Conservation (phyloP, 257 asterid genomes). For the Penstemon davidsonii region DNA sequence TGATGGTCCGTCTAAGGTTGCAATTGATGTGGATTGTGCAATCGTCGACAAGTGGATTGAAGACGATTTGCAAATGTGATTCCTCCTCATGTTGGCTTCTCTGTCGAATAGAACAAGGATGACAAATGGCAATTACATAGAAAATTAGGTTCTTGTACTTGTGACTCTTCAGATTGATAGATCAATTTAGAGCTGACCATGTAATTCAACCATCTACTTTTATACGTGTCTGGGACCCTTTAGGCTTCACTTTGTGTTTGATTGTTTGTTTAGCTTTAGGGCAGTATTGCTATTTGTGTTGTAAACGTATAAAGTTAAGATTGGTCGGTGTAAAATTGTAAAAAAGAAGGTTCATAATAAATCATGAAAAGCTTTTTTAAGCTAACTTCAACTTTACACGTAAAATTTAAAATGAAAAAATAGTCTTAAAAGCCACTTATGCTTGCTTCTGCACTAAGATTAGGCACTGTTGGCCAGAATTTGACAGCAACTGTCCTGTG, state of each 20-base stretch:
- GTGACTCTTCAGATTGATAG: background rate
- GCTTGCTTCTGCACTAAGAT: constrained; percentile 13
- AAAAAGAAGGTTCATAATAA: background rate
- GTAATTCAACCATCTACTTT: background rate
- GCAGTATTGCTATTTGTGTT: background rate
- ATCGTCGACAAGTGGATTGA: too few relatives aligned
- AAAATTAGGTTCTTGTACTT: background rate
- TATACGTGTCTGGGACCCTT: constrained; percentile 3
- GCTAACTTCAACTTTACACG: background rate
- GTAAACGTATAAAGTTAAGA: background rate
- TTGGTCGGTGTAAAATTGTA: background rate
- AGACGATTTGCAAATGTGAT: too few relatives aligned
- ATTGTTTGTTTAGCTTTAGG: constrained; percentile 25
- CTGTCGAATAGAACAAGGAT: background rate
- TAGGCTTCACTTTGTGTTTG: background rate
- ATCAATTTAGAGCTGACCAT: background rate
- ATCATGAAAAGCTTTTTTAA: background rate
- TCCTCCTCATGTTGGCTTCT: background rate
- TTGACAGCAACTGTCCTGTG: too few relatives aligned
- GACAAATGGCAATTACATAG: background rate
- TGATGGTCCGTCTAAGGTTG: too few relatives aligned
- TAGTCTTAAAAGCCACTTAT: background rate
- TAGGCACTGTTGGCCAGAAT: background rate
- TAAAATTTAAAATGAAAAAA: background rate
- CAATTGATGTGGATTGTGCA: too few relatives aligned